phyloP scores from a whole-genome alignment of 768 basidiomycete species.

The Sporobolomyces pararoseus region DNA sequence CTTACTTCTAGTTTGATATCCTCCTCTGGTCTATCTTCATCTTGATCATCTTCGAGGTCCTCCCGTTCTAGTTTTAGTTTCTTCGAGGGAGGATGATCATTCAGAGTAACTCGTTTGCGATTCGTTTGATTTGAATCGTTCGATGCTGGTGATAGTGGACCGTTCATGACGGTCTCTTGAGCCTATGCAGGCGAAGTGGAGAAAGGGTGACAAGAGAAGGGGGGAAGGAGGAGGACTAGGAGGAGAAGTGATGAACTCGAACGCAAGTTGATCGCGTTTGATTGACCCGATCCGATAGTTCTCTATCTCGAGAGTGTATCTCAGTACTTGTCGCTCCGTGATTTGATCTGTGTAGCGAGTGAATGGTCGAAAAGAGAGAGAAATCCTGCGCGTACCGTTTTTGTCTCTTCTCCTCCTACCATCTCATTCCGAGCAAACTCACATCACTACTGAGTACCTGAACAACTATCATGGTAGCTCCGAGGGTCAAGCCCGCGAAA shows the following conservation, averaged over 20 bases:
- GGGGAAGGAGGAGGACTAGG: neutral
- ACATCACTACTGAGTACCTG: too few species aligned
- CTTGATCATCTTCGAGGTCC: neutral
- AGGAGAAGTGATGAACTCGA: neutral
- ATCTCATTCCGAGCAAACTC: too few species aligned
- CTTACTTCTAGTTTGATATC: slow-evolving; percentile 31
- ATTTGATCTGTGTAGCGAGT: too few species aligned
- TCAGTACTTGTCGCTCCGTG: too few species aligned
- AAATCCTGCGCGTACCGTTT: too few species aligned
- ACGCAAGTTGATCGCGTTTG: neutral
- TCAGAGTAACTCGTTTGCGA: slow-evolving; percentile 25
- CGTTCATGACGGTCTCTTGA: slow-evolving; percentile 3
- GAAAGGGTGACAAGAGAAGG: too few species aligned
- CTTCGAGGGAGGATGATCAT: slow-evolving; percentile 20
- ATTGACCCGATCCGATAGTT: neutral
- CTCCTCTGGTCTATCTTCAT: slow-evolving; percentile 20
- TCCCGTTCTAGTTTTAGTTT: neutral
- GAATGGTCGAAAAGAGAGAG: too few species aligned
- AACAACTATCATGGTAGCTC: too few species aligned
- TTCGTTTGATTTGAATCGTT: neutral
- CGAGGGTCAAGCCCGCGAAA: too few species aligned
- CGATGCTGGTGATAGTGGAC: neutral
- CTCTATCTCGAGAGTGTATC: too few species aligned
- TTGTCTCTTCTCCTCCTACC: too few species aligned
- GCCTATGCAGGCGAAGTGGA: neutral